Conservation (phyloP, 2,329 filamentous ascomycete genomes). For the Talaromyces sp. region DNA sequence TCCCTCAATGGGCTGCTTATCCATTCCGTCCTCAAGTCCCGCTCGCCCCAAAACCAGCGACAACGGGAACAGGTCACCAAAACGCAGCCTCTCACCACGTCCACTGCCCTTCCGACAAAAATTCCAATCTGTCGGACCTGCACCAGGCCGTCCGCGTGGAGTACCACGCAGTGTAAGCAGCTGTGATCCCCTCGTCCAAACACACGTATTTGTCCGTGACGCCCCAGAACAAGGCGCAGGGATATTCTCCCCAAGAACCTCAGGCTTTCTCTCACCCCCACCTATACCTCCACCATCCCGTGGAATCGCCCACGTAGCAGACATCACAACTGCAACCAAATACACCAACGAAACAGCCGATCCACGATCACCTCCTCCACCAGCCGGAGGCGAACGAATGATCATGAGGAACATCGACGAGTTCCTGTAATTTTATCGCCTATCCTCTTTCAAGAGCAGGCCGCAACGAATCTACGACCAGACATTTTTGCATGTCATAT, state of each 20-base stretch:
- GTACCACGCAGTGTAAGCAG: conserved; percentile 28
- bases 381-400: conserved; percentile 39
- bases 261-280: conserved; percentile 44
- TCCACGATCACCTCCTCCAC: conserved; percentile 46
- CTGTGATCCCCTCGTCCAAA: conserved; percentile 34
- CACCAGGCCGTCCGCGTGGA: conserved; percentile 16
- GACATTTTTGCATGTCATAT: conserved; percentile 20
- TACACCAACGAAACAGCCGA: conserved; percentile 33
- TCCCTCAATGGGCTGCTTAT: conserved; percentile 28
- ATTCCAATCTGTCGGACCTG: conserved; percentile 32
- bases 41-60: conserved; percentile 30
- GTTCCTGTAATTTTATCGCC: conserved; percentile 40
- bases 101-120: conserved; percentile 44
- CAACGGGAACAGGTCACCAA: conserved; percentile 30
- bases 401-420: conserved; percentile 52
- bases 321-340: conserved; percentile 14
- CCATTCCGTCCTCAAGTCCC: conserved; percentile 27
- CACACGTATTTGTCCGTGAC: conserved; percentile 44
- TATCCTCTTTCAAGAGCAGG: conserved; percentile 11
- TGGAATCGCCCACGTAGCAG: conserved; percentile 36
- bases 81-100: conserved; percentile 38
- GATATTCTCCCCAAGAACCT: conserved; percentile 50
- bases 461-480: conserved; percentile 37
- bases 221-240: conserved; percentile 37
- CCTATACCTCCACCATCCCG: conserved; percentile 39